Base-by-base conservation (phyloP, 1,284 basidiomycete species). In the Bondarzewia mesenterica region DNA sequence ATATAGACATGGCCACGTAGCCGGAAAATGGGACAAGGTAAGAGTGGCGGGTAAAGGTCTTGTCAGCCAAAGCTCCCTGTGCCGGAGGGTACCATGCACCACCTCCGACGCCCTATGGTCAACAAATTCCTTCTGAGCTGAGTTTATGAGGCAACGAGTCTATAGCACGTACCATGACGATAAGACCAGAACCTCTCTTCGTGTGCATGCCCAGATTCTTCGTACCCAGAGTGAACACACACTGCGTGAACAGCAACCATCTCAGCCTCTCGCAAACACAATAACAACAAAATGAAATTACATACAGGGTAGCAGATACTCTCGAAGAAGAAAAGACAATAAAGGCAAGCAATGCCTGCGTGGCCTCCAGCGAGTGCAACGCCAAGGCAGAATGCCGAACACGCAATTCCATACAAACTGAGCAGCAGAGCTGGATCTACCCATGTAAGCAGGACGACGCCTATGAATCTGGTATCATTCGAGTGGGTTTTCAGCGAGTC, bases 311-410 rank as follows among this genome's bases (percentile, higher is more conserved):
- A 83, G 60, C 81, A 82, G 56, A 82, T 80, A 7, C 79, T 82
- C 63, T 87, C 85, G 64, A 86, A 88, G 73, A 85, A 87, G 74
- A 88, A 87, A 50, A 89, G 64, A 51, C 73, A 61, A 63, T 85
- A 87, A 49, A 87, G 60, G 63, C 75, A 80, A 7, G 72, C 79
- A 42, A 88, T 68, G 35, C 80, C 85, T 6, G 71, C 66, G 50
- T 68, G 68, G 14, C 82, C 80, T 5, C 71, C 67, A 5, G 79
- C 62, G 22, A 75, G 68, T 4, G 78, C 72, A 41, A 79, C 71
- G 44, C 76, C 64, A 51, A 85, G 63, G 48, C 71, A 68, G 59
- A 85, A 80, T 41, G 75, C 42, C 22, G 65, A 66, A 58, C 79
- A 83, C 39, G 68, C 66, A 42, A 76, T 42, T 15, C 74, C 75